Evolutionary conservation across 2,329 filamentous ascomycete species (phyloP).

Genomic region (Hymenoscyphus linearis): DNA sequence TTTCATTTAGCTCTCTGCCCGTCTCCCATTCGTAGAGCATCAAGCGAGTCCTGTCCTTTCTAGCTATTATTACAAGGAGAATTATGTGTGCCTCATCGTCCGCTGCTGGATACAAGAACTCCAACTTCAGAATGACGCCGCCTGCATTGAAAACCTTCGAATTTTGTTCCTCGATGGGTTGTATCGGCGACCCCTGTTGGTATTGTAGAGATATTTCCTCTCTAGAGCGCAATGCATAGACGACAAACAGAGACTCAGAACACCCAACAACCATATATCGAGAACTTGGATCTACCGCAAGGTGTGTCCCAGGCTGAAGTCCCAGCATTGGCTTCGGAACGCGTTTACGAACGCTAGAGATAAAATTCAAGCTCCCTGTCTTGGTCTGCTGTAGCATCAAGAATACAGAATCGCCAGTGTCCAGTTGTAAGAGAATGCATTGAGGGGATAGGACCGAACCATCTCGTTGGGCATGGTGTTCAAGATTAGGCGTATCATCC

Average conservation of each 20-base stretch:
- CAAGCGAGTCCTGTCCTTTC: conserved; percentile 45
- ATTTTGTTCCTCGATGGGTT: conserved; percentile 48
- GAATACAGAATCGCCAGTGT: conserved; percentile 69
- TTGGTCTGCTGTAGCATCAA: conserved; percentile 57
- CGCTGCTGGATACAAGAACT: conserved; percentile 70
- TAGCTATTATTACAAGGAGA: conserved; percentile 60
- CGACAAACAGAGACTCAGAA: conserved; percentile 61
- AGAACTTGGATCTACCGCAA: conserved; percentile 75
- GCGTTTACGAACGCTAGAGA: conserved; percentile 51
- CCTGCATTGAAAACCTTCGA: conserved; percentile 40
- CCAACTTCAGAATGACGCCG: conserved; percentile 78
- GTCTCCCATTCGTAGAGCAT: conserved; percentile 57
- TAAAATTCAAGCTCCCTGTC: conserved; percentile 32
- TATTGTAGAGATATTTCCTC: conserved; percentile 47
- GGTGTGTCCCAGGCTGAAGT: conserved; percentile 50
- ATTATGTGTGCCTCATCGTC: conserved; percentile 67
- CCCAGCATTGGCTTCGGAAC: conserved; percentile 48
- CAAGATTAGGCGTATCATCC: neutral
- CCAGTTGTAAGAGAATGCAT: conserved; percentile 70
- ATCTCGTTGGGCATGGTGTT: neutral
- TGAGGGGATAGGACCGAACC: conserved; percentile 62
- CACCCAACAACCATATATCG: conserved; percentile 65
- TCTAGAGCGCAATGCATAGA: conserved; percentile 64
- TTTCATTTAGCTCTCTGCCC: conserved; percentile 41
- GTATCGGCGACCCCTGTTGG: conserved; percentile 39